Evolutionary conservation across 345 rosid genomes (phyloP), one percentile per base, ranked within the genome.

Genomic region (Lepidium africanum): DNA sequence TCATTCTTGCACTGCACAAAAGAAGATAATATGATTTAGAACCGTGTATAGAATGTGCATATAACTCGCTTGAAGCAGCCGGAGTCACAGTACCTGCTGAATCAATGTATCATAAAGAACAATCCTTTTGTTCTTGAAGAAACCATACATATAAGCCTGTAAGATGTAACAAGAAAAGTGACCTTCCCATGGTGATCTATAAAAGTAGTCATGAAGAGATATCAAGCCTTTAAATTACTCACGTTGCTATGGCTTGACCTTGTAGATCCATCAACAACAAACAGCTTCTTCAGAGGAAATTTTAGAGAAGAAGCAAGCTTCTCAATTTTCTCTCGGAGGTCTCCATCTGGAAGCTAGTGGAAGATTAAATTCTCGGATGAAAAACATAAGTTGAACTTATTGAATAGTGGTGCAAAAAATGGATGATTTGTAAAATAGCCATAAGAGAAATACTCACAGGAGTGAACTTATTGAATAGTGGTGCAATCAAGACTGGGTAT

Each of bases 201-300:
- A 58, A 65, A 38, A 17, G 53, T 17, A 73, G 49, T 33, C 9
- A 65, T 36, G 36, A 27, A 21, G 60, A 39, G 19, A 56, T 62
- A 52, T 74, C 48, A 56, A 60, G 17, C 32, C 2, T 39, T 30
- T 5, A 45, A 39, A 57, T 65, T 70, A 52, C 97, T 86, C 79
- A 95, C 99, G 87, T 95, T 95, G 90, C 99, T 91, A 70, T 95
- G 99, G 84, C 96, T 91, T 77, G 97, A 91, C 77, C 99, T 91
- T 75, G 99, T 95, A 60, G 99, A 95, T 76, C 99, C 99, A 82
- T 95, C 99, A 1, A 95, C 96, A 56, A 91, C 96, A 69, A 87
- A 95, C 81, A 95, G 82, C 80, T 95, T 95, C 82, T 86, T 95
- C 51, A 91, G 73, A 71, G 99, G 99, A 81, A 95, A 95, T 33